Conservation (phyloP, 768 basidiomycete species). For the Goffeauzyma gilvescens region DNA sequence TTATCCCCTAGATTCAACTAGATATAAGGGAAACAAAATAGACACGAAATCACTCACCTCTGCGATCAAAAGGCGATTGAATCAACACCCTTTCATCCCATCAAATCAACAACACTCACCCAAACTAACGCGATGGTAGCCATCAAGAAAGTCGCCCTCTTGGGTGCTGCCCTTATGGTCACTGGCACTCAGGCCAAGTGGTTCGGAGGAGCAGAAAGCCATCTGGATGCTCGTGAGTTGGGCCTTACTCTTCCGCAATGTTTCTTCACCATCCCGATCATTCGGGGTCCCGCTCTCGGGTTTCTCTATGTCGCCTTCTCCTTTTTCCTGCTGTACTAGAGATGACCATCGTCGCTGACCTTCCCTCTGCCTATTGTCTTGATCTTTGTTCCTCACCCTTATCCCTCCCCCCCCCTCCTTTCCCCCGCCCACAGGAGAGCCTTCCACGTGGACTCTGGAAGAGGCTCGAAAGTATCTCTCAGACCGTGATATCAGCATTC, state of each 20-base stretch:
- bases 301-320: not conserved
- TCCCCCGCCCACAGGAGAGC: slow-evolving; percentile 18
- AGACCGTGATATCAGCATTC: slow-evolving; percentile 44
- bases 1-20: no score
- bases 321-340: not conserved
- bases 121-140: no score
- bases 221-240: slow-evolving; percentile 11
- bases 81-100: no score
- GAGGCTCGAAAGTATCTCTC: slow-evolving; percentile 54
- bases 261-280: no score
- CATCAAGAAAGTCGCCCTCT: no score
- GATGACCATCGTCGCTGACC: slow-evolving; percentile 18
- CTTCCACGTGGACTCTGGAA: slow-evolving; percentile 42
- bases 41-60: no score
- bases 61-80: no score
- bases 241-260: not conserved
- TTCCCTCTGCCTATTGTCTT: not conserved
- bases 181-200: slow-evolving; percentile 20
- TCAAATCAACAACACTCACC: no score
- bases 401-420: not conserved
- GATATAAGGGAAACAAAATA: no score
- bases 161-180: no score
- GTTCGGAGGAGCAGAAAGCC: slow-evolving; percentile 32
- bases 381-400: no score
- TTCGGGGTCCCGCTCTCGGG: no score